Base-by-base conservation (phyloP, 129 eudicot genomes). In the Flaveria trinervia region DNA sequence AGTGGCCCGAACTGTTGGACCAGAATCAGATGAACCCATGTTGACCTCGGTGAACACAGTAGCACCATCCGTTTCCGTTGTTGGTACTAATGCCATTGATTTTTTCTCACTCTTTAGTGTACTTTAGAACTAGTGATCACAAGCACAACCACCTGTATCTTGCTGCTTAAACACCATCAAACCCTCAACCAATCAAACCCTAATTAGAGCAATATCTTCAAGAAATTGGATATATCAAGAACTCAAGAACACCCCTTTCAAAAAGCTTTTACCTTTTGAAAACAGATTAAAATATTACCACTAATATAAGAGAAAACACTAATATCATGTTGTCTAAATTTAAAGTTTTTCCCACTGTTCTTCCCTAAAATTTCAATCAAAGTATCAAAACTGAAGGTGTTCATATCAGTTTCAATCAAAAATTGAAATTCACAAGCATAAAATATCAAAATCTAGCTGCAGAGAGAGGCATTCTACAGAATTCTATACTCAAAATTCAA, bases 1-100 rank as follows among this genome's bases (percentile, higher is more conserved):
- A 44, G 99, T 89, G 84, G 96, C 99, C 52, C 99, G 96, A 56
- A 94, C 88, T 49, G 89, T 87, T 60, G 89, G 72, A 4, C 94
- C 74, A 13, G 88, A 86, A 50, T 93, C 97, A 1, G 84, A 87
- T 6, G 83, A 87, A 17, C 87, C 88, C 99, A 94, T 94, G 71
- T 91, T 92, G 3, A 94, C 96, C 77, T 94, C 98, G 0, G 91
- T 86, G 74, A 92, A 61, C 77, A 87, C 74, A 7, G 91, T 83
- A 7, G 91, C 84, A 6, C 84, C 85, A 20, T 84, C 86, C 17
- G 76, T 81, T 20, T 61, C 88, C 2, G 85, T 73, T 28, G 74
- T 77, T 22, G 90, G 77, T 28, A 79, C 93, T 76, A 88, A 52
- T 17, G 98, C 88, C 96, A 92, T 92, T 48, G 22, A 22, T 80